phyloP scores from a whole-genome alignment of 495 filamentous ascomycete species.

The Penicillium soppii region DNA sequence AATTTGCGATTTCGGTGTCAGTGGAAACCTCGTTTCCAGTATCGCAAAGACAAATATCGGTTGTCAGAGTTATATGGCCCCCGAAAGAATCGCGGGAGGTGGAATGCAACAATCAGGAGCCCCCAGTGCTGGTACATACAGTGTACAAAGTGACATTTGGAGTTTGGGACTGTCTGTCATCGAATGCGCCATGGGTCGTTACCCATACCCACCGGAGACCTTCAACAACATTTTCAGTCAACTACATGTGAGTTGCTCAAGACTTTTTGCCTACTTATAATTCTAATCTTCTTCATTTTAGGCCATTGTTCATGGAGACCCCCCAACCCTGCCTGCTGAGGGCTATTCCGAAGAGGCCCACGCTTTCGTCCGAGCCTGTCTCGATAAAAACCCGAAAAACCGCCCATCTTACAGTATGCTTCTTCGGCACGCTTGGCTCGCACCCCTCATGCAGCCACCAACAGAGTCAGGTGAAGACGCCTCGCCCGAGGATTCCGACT shows the following conservation, averaged over 20 bases:
- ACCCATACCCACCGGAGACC: slow-evolving; percentile 97
- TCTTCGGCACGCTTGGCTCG: slow-evolving; percentile 84
- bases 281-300: slow-evolving; percentile 37
- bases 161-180: slow-evolving; percentile 92
- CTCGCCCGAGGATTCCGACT: slow-evolving; percentile 32
- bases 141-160: slow-evolving; percentile 98
- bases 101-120: slow-evolving; percentile 75
- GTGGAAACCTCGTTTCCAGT: slow-evolving; percentile 92
- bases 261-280: slow-evolving; percentile 1
- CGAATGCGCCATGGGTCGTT: slow-evolving; percentile 92
- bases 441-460: slow-evolving; percentile 74
- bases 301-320: slow-evolving; percentile 97
- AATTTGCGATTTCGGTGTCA: slow-evolving; percentile 98
- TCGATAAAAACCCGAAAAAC: slow-evolving; percentile 88
- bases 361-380: slow-evolving; percentile 83
- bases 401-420: slow-evolving; percentile 89
- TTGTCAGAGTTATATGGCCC: slow-evolving; percentile 99
- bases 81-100: slow-evolving; percentile 87
- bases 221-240: slow-evolving; percentile 99
- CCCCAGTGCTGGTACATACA: slow-evolving; percentile 80
- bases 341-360: slow-evolving; percentile 77
- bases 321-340: slow-evolving; percentile 76
- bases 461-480: slow-evolving; percentile 75
- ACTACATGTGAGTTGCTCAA: slow-evolving; percentile 72
- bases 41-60: slow-evolving; percentile 99